These are phyloP conservation scores for Trichophyton benhamiae DNA, from an alignment of 2,329 filamentous ascomycete genomes.

Conservation along the genomic window DNA sequence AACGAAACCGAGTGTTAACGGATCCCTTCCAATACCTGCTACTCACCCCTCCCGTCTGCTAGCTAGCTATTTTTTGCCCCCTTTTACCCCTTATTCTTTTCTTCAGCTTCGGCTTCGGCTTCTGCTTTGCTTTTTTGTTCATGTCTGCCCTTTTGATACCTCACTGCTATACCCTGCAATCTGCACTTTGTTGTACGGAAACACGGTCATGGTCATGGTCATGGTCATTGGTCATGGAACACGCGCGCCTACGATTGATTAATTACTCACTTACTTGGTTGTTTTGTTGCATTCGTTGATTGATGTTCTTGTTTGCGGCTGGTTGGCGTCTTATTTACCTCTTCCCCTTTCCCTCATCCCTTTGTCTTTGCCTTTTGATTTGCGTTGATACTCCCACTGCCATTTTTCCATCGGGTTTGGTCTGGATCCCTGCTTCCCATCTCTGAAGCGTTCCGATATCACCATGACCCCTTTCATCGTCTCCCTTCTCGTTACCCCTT, in stretches of 20 bases:
- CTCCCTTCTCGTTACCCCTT: background rate
- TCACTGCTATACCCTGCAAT: background rate
- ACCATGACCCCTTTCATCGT: background rate
- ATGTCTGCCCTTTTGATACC: background rate
- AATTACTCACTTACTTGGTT: background rate
- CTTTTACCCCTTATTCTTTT: background rate
- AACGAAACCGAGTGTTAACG: too few species aligned
- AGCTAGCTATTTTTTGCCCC: background rate
- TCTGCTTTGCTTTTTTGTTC: background rate
- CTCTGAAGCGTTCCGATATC: background rate
- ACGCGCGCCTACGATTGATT: background rate
- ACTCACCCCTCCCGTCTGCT: background rate
- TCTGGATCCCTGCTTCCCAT: background rate
- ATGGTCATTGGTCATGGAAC: conserved; percentile 2
- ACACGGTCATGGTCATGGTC: background rate
- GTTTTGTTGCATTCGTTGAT: background rate
- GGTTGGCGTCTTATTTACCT: background rate
- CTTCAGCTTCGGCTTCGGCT: background rate
- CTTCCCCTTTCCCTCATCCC: background rate
- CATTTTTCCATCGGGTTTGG: background rate
- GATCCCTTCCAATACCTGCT: background rate
- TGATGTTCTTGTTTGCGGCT: background rate
- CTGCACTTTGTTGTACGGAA: background rate
- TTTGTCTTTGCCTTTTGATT: background rate
- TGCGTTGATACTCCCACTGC: background rate